Base-by-base conservation (phyloP, 331 rosid species). In the Cucumis variabilis region DNA sequence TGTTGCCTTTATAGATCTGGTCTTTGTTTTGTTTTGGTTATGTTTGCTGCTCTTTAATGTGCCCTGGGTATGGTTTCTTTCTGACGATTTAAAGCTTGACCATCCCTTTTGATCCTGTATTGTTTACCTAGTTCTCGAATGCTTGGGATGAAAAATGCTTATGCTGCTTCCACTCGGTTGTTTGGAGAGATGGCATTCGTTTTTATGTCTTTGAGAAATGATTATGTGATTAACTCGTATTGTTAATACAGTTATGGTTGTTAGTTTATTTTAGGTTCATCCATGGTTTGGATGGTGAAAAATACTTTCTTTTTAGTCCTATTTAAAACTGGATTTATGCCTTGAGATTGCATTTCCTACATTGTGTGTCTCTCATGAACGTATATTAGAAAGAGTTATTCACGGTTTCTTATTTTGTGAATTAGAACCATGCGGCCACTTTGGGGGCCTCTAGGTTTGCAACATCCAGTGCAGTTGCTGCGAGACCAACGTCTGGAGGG, bases 391-490 rank as follows among this genome's bases (percentile, higher is more conserved):
- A 20, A 37, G 7, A 37, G 44, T 37, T 37, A 5, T 37, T 37
- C 44, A 37, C 5, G 23, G 9, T 17, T 16, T 4, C 58, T 53
- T 7, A 21, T 10, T 0, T 23, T 58, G 19, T 81, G 37, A 71
- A 86, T 58, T 89, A 95, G 98, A 93, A 92, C 90, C 92, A 83
- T 90, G 95, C 87, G 72, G 86, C 94, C 77, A 88, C 82, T 83
- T 89, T 90, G 91, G 94, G 95, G 85, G 87, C 91, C 20, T 69
- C 91, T 44, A 91, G 99, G 94, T 89, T 86, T 89, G 92, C 93
- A 27, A 91, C 96, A 28, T 91, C 95, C 13, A 88, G 90, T 25
- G 94, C 92, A 10, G 96, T 92, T 82, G 93, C 95, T 58, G 79
- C 95, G 76, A 90, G 87, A 85, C 86, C 91, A 60, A 76, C 98